Conservation (phyloP, 371 early-diverging fungal genomes). For the Mucor indicus region DNA sequence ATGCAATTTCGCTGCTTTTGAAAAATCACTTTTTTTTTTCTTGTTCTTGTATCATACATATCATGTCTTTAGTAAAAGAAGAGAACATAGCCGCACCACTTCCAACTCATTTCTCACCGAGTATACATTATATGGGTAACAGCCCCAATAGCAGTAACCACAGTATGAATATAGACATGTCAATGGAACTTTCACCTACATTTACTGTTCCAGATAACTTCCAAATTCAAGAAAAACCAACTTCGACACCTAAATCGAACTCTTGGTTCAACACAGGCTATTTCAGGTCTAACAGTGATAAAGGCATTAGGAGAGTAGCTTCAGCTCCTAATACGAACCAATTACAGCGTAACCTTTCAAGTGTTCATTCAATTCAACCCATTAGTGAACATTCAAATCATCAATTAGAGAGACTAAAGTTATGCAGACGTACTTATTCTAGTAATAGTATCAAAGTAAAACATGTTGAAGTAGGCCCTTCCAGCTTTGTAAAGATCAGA, state of each 20-base stretch:
- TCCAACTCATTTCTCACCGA: slow-evolving; percentile 16
- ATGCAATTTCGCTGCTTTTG: no score
- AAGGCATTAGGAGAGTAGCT: slow-evolving; percentile 55
- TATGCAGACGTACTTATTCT: slow-evolving; percentile 64
- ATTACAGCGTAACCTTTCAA: slow-evolving; percentile 4
- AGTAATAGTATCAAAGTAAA: slow-evolving; percentile 73
- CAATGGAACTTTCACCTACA: slow-evolving; percentile 2
- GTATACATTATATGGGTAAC: slow-evolving; percentile 4
- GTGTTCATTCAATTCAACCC: background rate
- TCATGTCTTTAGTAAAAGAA: slow-evolving; percentile 12
- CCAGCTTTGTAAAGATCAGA: slow-evolving; percentile 78
- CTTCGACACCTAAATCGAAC: slow-evolving; percentile 36
- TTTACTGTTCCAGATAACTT: slow-evolving; percentile 42
- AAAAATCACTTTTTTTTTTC: no score
- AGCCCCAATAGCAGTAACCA: slow-evolving; percentile 3
- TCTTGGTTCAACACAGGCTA: slow-evolving; percentile 38
- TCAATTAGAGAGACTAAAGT: slow-evolving; percentile 15
- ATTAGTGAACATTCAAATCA: background rate
- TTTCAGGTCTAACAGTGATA: slow-evolving; percentile 11
- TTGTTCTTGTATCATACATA: no score
- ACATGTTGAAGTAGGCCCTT: slow-evolving; percentile 76
- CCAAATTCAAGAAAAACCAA: slow-evolving; percentile 17
- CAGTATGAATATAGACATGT: background rate
- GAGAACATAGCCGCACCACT: slow-evolving; percentile 13
- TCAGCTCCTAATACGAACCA: slow-evolving; percentile 56